These are phyloP conservation scores for Aspergillus novoparasiticus DNA, from an alignment of 2,329 filamentous ascomycete species.

Conservation along the genomic window DNA sequence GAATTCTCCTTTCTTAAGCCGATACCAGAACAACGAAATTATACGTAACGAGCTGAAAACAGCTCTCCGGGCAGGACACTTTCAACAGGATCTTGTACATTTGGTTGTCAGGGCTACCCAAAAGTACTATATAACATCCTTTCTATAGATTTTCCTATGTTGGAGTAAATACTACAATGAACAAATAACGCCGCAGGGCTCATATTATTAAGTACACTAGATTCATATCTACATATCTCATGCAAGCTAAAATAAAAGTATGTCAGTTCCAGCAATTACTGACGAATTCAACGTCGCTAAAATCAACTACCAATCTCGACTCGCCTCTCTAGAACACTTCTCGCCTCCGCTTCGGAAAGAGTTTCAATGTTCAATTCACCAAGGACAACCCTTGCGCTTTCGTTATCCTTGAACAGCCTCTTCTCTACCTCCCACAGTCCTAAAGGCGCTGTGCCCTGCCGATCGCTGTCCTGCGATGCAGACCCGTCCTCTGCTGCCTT, in stretches of 20 bases:
- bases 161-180: neutral
- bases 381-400: slow-evolving; percentile 49
- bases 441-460: slow-evolving; percentile 14
- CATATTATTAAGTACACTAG: neutral
- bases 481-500: slow-evolving; percentile 14
- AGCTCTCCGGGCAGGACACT: neutral
- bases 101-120: neutral
- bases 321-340: slow-evolving; percentile 48
- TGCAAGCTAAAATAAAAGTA: neutral
- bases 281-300: slow-evolving; percentile 18
- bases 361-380: slow-evolving; percentile 46
- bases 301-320: slow-evolving; percentile 44
- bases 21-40: neutral
- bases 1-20: neutral
- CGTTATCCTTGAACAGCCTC: slow-evolving; percentile 51
- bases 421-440: slow-evolving; percentile 52
- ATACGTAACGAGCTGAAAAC: neutral
- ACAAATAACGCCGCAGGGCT: neutral
- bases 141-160: slow-evolving; percentile 4
- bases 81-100: neutral
- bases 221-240: slow-evolving; percentile 1
- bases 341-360: slow-evolving; percentile 49
- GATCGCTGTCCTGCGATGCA: slow-evolving; percentile 11
- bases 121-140: neutral
- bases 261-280: neutral